These are phyloP conservation scores for Pythium pyrilobum DNA, from an alignment of 352 stramenopile genomes.

Conservation along the genomic window DNA sequence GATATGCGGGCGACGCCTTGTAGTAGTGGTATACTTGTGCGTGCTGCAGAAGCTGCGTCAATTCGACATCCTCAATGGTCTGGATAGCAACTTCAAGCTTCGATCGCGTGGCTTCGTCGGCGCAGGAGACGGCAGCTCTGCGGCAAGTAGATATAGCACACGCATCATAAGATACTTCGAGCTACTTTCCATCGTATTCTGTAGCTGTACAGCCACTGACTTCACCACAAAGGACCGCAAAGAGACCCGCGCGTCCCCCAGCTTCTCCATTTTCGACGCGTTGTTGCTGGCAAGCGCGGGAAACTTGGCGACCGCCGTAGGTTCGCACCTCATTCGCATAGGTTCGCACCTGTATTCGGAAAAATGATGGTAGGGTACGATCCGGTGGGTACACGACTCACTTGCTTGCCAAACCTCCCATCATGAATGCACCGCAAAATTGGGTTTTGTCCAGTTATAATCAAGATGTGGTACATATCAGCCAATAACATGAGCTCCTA, in stretches of 20 bases:
- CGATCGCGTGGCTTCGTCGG: background rate
- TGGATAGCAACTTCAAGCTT: background rate
- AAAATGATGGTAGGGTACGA: no score
- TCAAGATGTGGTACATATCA: no score
- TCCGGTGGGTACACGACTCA: no score
- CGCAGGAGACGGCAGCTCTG: background rate
- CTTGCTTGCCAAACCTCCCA: no score
- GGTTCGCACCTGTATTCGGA: background rate
- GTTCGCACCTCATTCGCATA: background rate
- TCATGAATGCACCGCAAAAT: no score
- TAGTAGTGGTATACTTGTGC: conserved; percentile 17
- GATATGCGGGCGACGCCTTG: background rate
- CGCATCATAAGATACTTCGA: background rate
- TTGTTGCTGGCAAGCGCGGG: background rate
- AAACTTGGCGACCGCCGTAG: background rate
- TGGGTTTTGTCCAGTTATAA: no score
- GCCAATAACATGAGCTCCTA: no score
- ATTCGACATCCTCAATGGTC: background rate
- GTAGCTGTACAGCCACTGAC: no score
- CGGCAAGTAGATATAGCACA: background rate
- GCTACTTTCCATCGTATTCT: no score
- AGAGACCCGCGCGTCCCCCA: conserved; percentile 1
- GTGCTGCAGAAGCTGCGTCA: conserved; percentile 8
- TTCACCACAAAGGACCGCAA: conserved; percentile 3
- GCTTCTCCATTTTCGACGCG: conserved; percentile 1